Percentiles rank a stretch among this genome's conserved stretches.
phyloP scores from a whole-genome alignment of 306 rosid genomes.

The Quercus bicolor region DNA sequence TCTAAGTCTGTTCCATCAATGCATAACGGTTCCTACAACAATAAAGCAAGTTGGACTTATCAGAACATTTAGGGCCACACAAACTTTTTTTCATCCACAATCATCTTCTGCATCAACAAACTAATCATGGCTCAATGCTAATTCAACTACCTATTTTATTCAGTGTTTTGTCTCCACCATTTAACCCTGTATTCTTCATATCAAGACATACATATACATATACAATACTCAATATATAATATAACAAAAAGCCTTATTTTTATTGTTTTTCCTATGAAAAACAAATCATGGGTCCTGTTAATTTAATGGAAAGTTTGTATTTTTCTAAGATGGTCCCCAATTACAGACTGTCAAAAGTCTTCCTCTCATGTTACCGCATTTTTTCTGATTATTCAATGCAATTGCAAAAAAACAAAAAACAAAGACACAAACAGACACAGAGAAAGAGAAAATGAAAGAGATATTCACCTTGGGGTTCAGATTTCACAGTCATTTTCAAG shows the following conservation, averaged over 20 bases:
- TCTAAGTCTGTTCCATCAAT: slow-evolving; percentile 22
- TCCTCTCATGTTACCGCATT: slow-evolving; percentile 38
- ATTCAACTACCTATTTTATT: slow-evolving; percentile 26
- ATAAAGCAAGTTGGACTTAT: slow-evolving; percentile 32
- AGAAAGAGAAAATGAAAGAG: not conserved
- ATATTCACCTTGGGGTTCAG: slow-evolving; percentile 28
- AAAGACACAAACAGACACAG: not conserved
- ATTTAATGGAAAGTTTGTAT: slow-evolving; percentile 51
- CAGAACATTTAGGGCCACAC: slow-evolving; percentile 39
- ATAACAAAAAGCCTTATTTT: slow-evolving; percentile 1
- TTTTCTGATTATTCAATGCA: not conserved
- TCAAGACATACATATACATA: slow-evolving; percentile 24
- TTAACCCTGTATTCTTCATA: slow-evolving; percentile 13
- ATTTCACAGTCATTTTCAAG: slow-evolving; percentile 35
- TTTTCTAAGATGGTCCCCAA: slow-evolving; percentile 62
- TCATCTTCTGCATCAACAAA: slow-evolving; percentile 61
- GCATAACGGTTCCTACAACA: slow-evolving; percentile 17
- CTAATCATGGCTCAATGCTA: slow-evolving; percentile 45
- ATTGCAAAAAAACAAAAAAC: not conserved
- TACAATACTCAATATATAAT: slow-evolving; percentile 29
- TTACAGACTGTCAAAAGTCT: slow-evolving; percentile 77
- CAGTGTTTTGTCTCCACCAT: slow-evolving; percentile 22
- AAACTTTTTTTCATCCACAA: slow-evolving; percentile 42
- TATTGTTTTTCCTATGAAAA: not conserved
- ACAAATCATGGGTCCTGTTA: slow-evolving; percentile 51